Evolutionary conservation across 352 stramenopile species (phyloP).

Genomic region (Phytophthora ohioensis): DNA sequence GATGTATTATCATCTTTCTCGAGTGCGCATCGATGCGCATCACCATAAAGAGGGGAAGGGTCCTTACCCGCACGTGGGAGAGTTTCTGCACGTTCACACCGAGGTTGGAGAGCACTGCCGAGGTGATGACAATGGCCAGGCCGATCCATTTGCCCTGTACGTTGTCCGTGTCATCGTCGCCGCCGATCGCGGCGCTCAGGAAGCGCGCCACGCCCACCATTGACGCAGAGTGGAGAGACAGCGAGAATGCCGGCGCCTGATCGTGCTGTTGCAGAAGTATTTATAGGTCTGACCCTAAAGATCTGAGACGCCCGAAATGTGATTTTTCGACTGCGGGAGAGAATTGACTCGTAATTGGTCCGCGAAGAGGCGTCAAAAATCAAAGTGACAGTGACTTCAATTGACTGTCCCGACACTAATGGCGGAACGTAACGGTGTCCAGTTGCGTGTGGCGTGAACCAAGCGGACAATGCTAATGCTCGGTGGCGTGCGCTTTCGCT

Average conservation of each 20-base stretch:
- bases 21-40: slow-evolving; percentile 22
- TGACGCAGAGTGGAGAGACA: slow-evolving; percentile 12
- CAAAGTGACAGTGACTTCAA: slow-evolving; percentile 17
- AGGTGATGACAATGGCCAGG: slow-evolving; percentile 78
- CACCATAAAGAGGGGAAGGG: slow-evolving; percentile 9
- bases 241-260: slow-evolving; percentile 5
- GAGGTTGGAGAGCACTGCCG: slow-evolving; percentile 85
- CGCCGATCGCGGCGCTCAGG: slow-evolving; percentile 26
- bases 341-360: slow-evolving; percentile 20
- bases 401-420: no score
- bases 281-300: slow-evolving; percentile 27
- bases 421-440: neutral
- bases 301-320: slow-evolving; percentile 29
- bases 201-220: slow-evolving; percentile 37
- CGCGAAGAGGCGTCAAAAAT: slow-evolving; percentile 30
- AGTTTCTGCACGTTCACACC: slow-evolving; percentile 90
- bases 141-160: slow-evolving; percentile 87
- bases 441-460: neutral
- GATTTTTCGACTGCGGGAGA: slow-evolving; percentile 29
- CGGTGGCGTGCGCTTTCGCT: neutral
- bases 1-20: slow-evolving; percentile 6
- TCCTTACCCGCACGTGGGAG: slow-evolving; percentile 80
- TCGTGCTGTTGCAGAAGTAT: slow-evolving; percentile 26
- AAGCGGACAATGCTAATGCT: neutral
- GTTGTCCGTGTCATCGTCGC: slow-evolving; percentile 48